Percentiles rank a stretch among this genome's conserved stretches.
phyloP scores from a whole-genome alignment of 2,329 filamentous ascomycete genomes.

The Hypoxylon sp. region DNA sequence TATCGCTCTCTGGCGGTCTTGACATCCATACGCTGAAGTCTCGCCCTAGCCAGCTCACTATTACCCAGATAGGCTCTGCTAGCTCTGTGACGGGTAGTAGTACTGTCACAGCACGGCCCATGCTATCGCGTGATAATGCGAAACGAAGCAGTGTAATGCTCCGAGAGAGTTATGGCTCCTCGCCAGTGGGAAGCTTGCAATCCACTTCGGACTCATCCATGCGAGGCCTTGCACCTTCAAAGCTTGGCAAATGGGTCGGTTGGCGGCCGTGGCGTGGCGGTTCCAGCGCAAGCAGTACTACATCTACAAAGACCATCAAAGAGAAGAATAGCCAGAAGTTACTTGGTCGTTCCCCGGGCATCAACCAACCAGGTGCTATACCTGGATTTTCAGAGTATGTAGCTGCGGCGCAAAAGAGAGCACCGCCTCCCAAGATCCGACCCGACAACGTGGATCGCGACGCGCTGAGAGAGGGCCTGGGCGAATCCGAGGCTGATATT shows the following conservation, averaged over 20 bases:
- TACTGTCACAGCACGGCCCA: slow-evolving; percentile 72
- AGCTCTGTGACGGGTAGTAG: slow-evolving; percentile 70
- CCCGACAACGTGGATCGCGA: slow-evolving; percentile 71
- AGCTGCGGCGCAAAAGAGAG: slow-evolving; percentile 65
- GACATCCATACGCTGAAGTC: slow-evolving; percentile 88
- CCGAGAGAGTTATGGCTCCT: slow-evolving; percentile 63
- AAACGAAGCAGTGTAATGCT: slow-evolving; percentile 70
- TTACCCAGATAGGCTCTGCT: slow-evolving; percentile 67
- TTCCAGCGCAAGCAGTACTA: slow-evolving; percentile 53
- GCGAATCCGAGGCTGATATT: slow-evolving; percentile 54
- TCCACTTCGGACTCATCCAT: slow-evolving; percentile 52
- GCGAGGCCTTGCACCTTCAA: slow-evolving; percentile 48
- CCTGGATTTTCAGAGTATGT: slow-evolving; percentile 77
- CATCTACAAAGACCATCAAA: slow-evolving; percentile 54
- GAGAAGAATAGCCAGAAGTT: slow-evolving; percentile 52
- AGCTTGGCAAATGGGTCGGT: slow-evolving; percentile 62
- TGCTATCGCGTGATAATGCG: slow-evolving; percentile 63
- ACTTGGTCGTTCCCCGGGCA: slow-evolving; percentile 74
- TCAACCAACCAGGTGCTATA: slow-evolving; percentile 83
- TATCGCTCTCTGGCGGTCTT: slow-evolving; percentile 88
- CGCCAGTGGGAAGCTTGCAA: slow-evolving; percentile 55
- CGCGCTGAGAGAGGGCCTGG: slow-evolving; percentile 72
- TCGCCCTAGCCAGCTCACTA: slow-evolving; percentile 80
- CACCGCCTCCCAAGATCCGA: slow-evolving; percentile 69
- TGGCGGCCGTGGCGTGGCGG: slow-evolving; percentile 58